phyloP scores from a whole-genome alignment of 495 filamentous ascomycete species.

The Trypethelium eluteriae region DNA sequence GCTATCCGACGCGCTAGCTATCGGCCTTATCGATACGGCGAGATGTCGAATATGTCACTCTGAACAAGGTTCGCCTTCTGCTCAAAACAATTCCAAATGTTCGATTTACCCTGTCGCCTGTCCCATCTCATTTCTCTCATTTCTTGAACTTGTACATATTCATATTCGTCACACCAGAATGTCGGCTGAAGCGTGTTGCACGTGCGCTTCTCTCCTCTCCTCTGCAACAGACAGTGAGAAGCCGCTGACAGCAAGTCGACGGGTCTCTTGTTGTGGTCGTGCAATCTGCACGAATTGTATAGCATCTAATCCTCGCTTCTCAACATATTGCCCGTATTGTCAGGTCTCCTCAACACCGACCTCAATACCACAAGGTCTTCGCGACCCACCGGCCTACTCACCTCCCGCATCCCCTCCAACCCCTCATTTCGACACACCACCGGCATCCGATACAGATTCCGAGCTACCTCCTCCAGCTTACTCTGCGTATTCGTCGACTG shows the following conservation, averaged over 20 bases:
- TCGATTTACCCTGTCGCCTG: not conserved
- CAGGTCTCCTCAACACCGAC: constrained; percentile 47
- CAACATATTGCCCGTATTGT: constrained; percentile 59
- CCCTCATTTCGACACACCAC: constrained; percentile 25
- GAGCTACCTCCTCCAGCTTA: constrained; percentile 32
- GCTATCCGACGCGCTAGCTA: constrained; percentile 12
- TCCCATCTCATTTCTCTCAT: not conserved
- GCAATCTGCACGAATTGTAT: constrained; percentile 63
- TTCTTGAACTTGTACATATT: constrained; percentile 1
- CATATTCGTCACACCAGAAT: constrained; percentile 12
- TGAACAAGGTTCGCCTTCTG: not conserved
- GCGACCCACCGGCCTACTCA: constrained; percentile 53
- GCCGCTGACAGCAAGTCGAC: constrained; percentile 23
- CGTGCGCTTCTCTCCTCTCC: constrained; percentile 51
- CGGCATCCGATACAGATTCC: constrained; percentile 25
- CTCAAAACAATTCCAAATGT: not conserved
- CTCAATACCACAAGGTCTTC: constrained; percentile 48
- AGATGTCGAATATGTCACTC: not conserved
- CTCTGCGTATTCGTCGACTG: constrained; percentile 27
- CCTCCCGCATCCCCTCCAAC: constrained; percentile 30
- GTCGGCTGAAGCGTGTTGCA: constrained; percentile 51
- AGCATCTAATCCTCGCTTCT: constrained; percentile 59
- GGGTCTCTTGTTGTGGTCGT: constrained; percentile 54
- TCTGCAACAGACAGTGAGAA: constrained; percentile 18
- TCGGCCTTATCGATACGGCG: constrained; percentile 7